Base-by-base conservation (phyloP, 495 filamentous ascomycete genomes). In the Podospora anserina region DNA sequence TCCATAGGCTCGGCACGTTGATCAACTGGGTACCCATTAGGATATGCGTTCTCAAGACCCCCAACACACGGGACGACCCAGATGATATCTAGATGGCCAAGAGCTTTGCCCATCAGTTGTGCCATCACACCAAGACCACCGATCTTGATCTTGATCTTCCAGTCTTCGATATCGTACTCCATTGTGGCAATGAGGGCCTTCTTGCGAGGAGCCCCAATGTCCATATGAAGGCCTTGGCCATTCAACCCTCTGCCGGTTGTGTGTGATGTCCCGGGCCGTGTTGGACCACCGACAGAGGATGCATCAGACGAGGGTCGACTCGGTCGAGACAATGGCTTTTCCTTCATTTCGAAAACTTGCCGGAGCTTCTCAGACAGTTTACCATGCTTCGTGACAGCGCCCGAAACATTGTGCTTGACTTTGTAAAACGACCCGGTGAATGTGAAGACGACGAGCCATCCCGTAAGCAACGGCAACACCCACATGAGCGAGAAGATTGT, bases 51-150 rank as follows among this genome's bases (percentile, higher is more conserved):
- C n/a, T 89, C 82, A 19, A 91, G 78, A 16, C 83, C 89, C 13
- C 88, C 88, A 30, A 90, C 88, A 74, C 89, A 91, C n/a, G 89
- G 89, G 49, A 91, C 87, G 9, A 91, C 88, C 89, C 89, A 91
- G 68, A 91, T 87, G 16, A 91, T 80, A 69, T 91, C 86, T 70
- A 90, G 88, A 65, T 91, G 87, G 5, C 84, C 83, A 13, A 91
- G 85, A 65, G 88, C 86, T 71, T 90, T 90, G 28, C 88, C 87
- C 89, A 91, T 91, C 9, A 91, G 77, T 66, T 90, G 88, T 54
- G 86, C 86, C 85, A 87, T 88, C 82, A 90, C 88, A 71, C 88
- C 89, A 30, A 91, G 80, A 63, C 89, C 89, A 61, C 89, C 89
- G 56, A 91, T 90, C 71, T 91, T 91, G 75, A 91, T 86, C 72